Conservation (phyloP, 352 stramenopile genomes). For the Globisporangium solare region DNA sequence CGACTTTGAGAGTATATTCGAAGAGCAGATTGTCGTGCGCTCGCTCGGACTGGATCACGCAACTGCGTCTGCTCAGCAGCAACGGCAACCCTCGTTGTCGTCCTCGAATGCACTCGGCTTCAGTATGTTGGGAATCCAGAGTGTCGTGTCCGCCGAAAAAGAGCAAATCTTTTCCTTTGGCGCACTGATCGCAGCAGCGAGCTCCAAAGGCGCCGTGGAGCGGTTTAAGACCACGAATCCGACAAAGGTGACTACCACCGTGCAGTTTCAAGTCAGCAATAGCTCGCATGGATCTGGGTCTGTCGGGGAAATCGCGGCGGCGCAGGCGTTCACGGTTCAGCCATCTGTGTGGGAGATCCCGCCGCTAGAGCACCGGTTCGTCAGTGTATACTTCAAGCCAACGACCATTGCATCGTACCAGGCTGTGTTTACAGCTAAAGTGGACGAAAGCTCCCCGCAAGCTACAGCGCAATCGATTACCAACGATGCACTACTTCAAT, state of each 20-base stretch:
- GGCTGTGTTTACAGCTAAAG: slow-evolving; percentile 72
- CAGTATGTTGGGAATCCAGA: slow-evolving; percentile 34
- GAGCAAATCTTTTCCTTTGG: slow-evolving; percentile 89
- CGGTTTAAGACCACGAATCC: slow-evolving; percentile 94
- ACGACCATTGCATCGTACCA: slow-evolving; percentile 82
- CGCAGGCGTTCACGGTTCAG: slow-evolving; percentile 84
- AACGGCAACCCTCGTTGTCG: neutral
- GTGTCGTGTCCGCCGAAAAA: slow-evolving; percentile 78
- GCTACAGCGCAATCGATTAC: neutral
- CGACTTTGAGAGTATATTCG: slow-evolving; percentile 91
- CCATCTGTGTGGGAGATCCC: slow-evolving; percentile 91
- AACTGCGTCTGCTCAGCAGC: slow-evolving; percentile 1
- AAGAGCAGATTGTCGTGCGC: slow-evolving; percentile 92
- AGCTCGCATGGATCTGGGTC: neutral
- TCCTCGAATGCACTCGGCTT: neutral
- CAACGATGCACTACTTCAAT: slow-evolving; percentile 59
- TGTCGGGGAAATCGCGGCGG: neutral
- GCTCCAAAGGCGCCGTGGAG: slow-evolving; percentile 80
- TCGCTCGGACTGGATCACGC: slow-evolving; percentile 45
- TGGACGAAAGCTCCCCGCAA: slow-evolving; percentile 63
- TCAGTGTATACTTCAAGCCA: slow-evolving; percentile 93
- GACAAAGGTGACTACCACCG: slow-evolving; percentile 90
- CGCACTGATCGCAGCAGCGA: slow-evolving; percentile 60
- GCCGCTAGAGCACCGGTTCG: slow-evolving; percentile 91
- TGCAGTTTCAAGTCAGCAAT: slow-evolving; percentile 75